Evolutionary conservation across 352 stramenopile species (phyloP).

Genomic region (Saprolegnia parasitica): DNA sequence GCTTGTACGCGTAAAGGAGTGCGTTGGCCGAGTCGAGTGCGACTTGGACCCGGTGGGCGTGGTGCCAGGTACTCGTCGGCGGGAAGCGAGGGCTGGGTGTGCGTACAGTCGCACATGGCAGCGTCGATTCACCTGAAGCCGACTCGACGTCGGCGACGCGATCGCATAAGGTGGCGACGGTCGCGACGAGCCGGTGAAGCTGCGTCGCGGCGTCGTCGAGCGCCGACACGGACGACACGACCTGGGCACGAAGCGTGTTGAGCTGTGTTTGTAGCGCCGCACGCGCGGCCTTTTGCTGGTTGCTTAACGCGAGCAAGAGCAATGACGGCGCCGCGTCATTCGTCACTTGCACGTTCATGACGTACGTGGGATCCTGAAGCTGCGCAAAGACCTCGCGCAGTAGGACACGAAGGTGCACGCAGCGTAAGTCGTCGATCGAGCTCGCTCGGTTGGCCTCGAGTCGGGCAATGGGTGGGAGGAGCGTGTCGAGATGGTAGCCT

Average conservation of each 20-base stretch:
- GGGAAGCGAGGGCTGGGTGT: neutral
- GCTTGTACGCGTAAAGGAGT: conserved; percentile 9
- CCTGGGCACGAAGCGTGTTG: neutral
- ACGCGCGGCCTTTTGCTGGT: conserved; percentile 15
- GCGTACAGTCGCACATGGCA: neutral
- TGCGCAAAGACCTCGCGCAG: conserved; percentile 2
- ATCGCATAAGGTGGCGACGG: no score
- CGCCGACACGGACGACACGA: neutral
- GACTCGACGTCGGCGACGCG: no score
- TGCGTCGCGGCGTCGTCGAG: no score
- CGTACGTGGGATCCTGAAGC: neutral
- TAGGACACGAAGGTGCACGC: neutral
- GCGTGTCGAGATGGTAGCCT: conserved; percentile 12
- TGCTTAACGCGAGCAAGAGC: conserved; percentile 3
- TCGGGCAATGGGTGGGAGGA: conserved; percentile 14
- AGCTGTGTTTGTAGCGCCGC: neutral
- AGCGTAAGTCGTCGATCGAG: neutral
- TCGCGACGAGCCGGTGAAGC: no score
- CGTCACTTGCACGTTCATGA: neutral
- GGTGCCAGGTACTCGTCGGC: neutral
- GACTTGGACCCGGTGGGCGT: neutral
- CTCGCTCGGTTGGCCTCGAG: conserved; percentile 10
- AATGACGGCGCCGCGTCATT: neutral
- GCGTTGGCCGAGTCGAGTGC: conserved; percentile 7
- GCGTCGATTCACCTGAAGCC: no score